A percentile compares a stretch with the other conserved stretches of the same genome.
These are phyloP conservation scores for Candida piceae DNA, from an alignment of 805 yeast genomes.

Conservation along the genomic window DNA sequence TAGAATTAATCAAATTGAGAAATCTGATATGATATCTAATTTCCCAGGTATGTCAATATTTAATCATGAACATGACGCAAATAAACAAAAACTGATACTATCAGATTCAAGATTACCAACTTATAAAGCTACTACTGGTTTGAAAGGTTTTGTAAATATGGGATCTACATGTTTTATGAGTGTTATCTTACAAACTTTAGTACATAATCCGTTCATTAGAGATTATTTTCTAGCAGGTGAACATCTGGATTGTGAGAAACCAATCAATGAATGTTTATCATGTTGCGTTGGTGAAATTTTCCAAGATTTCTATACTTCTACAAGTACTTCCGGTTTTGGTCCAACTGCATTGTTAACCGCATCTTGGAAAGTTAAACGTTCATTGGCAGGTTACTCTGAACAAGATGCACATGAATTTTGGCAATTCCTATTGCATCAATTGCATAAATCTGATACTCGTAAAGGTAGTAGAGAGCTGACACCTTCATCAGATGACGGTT, in stretches of 20 bases:
- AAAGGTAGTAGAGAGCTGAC: conserved; percentile 22
- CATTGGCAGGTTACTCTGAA: conserved; percentile 91
- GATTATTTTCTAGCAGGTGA: conserved; percentile 71
- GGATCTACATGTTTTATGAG: conserved; percentile 98
- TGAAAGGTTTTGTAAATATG: conserved; percentile 85
- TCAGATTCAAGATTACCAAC: conserved; percentile 39
- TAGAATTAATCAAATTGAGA: conserved; percentile 31
- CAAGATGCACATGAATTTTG: conserved; percentile 99
- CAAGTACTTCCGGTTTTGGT: conserved; percentile 65
- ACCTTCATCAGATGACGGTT: conserved; percentile 10
- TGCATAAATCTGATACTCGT: conserved; percentile 50
- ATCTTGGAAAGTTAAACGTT: conserved; percentile 79
- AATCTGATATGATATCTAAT: conserved; percentile 13
- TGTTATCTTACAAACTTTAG: conserved; percentile 78
- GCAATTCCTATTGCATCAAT: conserved; percentile 83
- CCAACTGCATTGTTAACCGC: conserved; percentile 77
- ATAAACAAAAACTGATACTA: conserved; percentile 24
- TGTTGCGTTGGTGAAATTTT: conserved; percentile 83
- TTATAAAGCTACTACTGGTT: conserved; percentile 62
- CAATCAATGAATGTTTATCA: conserved; percentile 55
- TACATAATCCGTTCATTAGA: conserved; percentile 86
- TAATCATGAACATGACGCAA: conserved; percentile 23
- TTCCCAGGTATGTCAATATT: conserved; percentile 30
- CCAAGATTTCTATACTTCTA: conserved; percentile 64
- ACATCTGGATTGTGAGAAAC: conserved; percentile 52